These are phyloP conservation scores for Akanthomyces muscarius DNA, from an alignment of 2,329 filamentous ascomycete species.

Conservation along the genomic window DNA sequence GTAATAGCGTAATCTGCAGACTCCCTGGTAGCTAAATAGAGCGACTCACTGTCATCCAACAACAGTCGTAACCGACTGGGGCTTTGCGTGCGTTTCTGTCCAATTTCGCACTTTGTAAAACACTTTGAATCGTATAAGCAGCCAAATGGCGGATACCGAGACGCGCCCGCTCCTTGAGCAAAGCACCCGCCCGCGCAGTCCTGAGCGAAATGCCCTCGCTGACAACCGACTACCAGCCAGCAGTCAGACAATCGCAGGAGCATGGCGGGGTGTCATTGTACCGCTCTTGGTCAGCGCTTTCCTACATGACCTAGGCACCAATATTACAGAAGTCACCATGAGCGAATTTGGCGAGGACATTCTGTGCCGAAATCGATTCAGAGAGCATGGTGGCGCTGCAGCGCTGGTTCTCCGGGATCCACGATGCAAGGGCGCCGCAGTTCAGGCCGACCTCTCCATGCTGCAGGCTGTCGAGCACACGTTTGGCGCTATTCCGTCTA, in stretches of 20 bases:
- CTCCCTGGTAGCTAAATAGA: no score
- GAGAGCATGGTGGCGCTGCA: background rate
- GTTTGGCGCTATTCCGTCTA: background rate
- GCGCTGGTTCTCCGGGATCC: background rate
- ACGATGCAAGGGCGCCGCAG: background rate
- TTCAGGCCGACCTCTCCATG: constrained; percentile 2
- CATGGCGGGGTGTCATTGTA: background rate
- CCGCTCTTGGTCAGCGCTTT: background rate
- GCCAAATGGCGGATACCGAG: no score
- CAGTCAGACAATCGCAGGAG: background rate
- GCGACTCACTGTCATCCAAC: no score
- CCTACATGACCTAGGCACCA: background rate
- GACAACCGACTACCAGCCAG: background rate
- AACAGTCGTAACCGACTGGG: no score
- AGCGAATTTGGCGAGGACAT: constrained; percentile 2
- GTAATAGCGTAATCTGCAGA: no score
- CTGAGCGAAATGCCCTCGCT: no score
- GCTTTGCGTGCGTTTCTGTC: no score
- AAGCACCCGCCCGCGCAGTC: no score
- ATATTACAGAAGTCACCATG: background rate
- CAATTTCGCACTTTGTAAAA: no score
- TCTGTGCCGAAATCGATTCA: background rate
- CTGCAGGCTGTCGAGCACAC: background rate
- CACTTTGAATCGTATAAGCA: no score
- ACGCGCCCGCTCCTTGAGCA: no score